Base-by-base conservation (phyloP, 257 asterid genomes). In the Penstemon newberryi region DNA sequence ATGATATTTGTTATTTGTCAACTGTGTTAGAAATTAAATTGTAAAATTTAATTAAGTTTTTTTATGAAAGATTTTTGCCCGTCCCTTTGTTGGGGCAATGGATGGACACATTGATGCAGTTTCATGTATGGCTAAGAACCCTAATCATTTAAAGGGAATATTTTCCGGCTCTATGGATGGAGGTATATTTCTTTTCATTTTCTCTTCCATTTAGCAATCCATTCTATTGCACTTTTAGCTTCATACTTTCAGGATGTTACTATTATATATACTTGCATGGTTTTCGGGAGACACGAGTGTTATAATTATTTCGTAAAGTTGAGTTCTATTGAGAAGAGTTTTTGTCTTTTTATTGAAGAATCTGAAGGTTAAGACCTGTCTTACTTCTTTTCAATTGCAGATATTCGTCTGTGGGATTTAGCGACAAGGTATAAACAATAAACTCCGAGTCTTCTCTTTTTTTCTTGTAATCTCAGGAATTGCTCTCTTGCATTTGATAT, bases 151-250 rank as follows among this genome's bases (percentile, higher is more conserved):
- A 56, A 91, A 87, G 79, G 89, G 97, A 64, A 60, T 94, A n/a
- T 90, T 90, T 75, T 94, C 99, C 1, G 99, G 96, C 39, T 90
- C 99, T 8, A 84, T 83, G 95, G 97, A 94, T 49, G 99, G 99
- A 82, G 99, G 99, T 93, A 79, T 56, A 5, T 18, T 40, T 41
- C 6, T 50, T 41, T 70, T 11, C 19, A 7, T 8, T 12, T 19
- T 41, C 57, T 67, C 6, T 50, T 49, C 40, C 49, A 25, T 8
- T 59, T 9, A 6, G 37, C 8, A 53, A 46, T 64, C 46, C 44
- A 37, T 12, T 54, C 49, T 47, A 33, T n/a, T 65, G 71, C 52
- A 51, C 49, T 57, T 51, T n/a, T 66, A 25, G 65, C 66, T 58
- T 42, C 42, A 13, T 57, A 2, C 5, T 10, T 51, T 6, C 60